Conservation (phyloP, 2,329 filamentous ascomycete species). For the Ophiostoma himal-ulmi region DNA sequence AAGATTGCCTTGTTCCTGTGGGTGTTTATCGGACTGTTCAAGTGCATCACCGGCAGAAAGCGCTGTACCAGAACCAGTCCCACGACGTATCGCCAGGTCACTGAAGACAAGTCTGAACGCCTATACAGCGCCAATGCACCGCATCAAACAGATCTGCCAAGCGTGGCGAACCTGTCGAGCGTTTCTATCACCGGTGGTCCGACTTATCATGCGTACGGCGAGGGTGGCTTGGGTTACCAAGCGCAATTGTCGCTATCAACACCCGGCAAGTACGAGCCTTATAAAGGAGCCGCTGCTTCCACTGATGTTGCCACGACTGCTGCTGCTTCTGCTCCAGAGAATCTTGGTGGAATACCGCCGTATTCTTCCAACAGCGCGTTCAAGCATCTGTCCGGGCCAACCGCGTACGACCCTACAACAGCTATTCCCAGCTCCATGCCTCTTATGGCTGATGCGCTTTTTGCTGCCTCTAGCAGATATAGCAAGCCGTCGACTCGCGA, state of each 20-base stretch:
- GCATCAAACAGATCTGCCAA: slow-evolving; percentile 7
- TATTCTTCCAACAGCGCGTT: background rate
- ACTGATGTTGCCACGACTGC: background rate
- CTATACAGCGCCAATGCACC: background rate
- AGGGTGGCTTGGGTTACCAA: slow-evolving; percentile 8
- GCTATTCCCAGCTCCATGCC: slow-evolving; percentile 1
- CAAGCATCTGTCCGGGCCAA: background rate
- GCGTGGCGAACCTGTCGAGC: background rate
- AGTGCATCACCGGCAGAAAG: slow-evolving; percentile 5
- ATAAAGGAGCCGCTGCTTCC: background rate
- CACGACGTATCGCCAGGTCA: background rate
- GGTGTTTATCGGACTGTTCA: slow-evolving; percentile 15
- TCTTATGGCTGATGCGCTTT: background rate
- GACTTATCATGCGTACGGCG: slow-evolving; percentile 16
- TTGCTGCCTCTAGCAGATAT: background rate
- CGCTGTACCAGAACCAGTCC: background rate
- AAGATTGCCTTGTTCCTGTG: slow-evolving; percentile 20
- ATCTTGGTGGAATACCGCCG: background rate
- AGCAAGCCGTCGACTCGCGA: slow-evolving; percentile 2
- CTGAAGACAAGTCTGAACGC: background rate
- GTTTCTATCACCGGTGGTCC: slow-evolving; percentile 1
- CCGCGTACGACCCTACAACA: background rate
- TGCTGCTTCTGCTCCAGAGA: background rate
- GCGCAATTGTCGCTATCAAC: background rate
- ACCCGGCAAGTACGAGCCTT: background rate